Percentiles rank a stretch among this genome's conserved stretches.
Conservation (phyloP, 345 rosid genomes). For the Aethionema arabicum region DNA sequence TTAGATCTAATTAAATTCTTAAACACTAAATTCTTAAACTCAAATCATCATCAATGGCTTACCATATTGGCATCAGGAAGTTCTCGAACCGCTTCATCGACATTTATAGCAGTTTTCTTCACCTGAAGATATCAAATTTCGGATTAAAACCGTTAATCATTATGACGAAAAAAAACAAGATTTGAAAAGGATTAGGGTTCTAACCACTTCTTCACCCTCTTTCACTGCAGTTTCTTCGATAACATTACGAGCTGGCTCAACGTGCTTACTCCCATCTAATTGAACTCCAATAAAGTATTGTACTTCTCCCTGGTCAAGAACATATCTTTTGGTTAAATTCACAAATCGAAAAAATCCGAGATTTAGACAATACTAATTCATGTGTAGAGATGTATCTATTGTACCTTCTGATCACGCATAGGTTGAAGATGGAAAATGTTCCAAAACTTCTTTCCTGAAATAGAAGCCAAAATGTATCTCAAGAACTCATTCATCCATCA, state of each 20-base stretch:
- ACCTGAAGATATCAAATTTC: constrained; percentile 46
- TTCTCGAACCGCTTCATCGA: constrained; percentile 87
- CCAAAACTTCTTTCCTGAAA: constrained; percentile 97
- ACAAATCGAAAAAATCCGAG: not conserved
- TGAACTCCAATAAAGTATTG: constrained; percentile 98
- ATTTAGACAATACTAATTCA: too few species aligned
- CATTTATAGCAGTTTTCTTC: constrained; percentile 81
- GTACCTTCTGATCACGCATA: constrained; percentile 99
- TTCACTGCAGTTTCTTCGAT: constrained; percentile 63
- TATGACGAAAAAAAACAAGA: not conserved
- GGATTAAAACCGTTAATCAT: not conserved
- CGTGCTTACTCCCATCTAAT: constrained; percentile 87
- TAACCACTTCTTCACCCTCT: constrained; percentile 73
- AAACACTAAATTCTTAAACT: constrained; percentile 9
- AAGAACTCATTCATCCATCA: not conserved
- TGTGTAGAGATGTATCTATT: not conserved
- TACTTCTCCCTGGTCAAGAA: constrained; percentile 71
- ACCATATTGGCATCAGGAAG: constrained; percentile 97
- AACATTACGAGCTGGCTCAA: constrained; percentile 72
- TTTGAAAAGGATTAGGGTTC: not conserved
- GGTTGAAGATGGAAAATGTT: constrained; percentile 97
- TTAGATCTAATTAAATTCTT: not conserved
- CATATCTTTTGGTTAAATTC: not conserved
- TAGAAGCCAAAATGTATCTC: not conserved
- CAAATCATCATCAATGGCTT: constrained; percentile 16